Conservation (phyloP, 176 grass and related monocot genomes). For the Melocanna baccifera region DNA sequence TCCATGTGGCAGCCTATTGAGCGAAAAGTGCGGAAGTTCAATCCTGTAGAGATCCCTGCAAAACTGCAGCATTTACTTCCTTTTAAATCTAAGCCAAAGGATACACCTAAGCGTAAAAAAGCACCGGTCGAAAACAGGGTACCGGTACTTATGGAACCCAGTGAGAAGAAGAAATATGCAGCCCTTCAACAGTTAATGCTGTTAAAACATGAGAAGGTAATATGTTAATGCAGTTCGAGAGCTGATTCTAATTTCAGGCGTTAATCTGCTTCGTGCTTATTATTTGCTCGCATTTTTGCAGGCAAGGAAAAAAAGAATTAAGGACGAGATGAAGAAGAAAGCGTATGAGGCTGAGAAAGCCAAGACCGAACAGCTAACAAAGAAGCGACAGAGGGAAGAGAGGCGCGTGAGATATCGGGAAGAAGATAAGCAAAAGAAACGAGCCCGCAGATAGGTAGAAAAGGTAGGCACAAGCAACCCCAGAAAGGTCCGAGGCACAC, state of each 20-base stretch:
- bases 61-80: constrained; percentile 80
- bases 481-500: background rate
- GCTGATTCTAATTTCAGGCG: background rate
- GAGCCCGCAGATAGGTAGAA: constrained; percentile 41
- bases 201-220: constrained; percentile 80
- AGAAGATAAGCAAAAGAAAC: constrained; percentile 82
- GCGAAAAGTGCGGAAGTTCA: constrained; percentile 82
- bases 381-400: constrained; percentile 81
- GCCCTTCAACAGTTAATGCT: constrained; percentile 63
- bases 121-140: constrained; percentile 41
- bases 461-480: background rate
- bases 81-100: constrained; percentile 80
- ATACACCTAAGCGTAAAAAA: constrained; percentile 40
- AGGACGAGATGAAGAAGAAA: constrained; percentile 74
- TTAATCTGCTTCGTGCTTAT: background rate
- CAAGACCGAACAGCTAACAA: constrained; percentile 61
- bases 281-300: constrained; percentile 27
- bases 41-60: constrained; percentile 64
- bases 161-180: constrained; percentile 45
- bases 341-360: constrained; percentile 68
- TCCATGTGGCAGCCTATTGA: constrained; percentile 60
- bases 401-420: constrained; percentile 71
- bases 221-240: background rate
- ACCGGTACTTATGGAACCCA: constrained; percentile 66
- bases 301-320: constrained; percentile 68